Evolutionary conservation across 2,329 filamentous ascomycete species (phyloP).

Genomic region (Paecilomyces sp.): DNA sequence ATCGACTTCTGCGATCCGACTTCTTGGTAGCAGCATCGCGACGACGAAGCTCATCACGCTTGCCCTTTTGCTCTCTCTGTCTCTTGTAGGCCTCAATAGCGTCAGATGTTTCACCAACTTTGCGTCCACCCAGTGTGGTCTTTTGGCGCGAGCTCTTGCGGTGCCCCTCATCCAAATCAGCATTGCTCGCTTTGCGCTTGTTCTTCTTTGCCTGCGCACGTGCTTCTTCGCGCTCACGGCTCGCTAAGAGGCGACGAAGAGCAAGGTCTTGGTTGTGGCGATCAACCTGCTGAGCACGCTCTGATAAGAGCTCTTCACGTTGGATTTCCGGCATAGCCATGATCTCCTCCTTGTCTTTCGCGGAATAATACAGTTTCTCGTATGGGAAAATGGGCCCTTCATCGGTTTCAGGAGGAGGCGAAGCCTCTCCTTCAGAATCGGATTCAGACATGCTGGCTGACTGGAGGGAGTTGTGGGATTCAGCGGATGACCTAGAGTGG

Average conservation of each 20-base stretch:
- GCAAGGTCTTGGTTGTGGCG: slow-evolving; percentile 74
- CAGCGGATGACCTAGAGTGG: slow-evolving; percentile 56
- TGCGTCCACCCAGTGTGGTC: slow-evolving; percentile 58
- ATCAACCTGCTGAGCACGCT: slow-evolving; percentile 76
- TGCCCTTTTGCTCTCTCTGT: slow-evolving; percentile 53
- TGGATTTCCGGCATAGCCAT: slow-evolving; percentile 84
- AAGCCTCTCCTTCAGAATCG: slow-evolving; percentile 64
- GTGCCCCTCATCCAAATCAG: slow-evolving; percentile 70
- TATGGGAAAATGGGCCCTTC: slow-evolving; percentile 63
- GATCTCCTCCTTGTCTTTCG: slow-evolving; percentile 69
- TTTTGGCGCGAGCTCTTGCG: slow-evolving; percentile 68
- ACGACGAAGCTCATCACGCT: slow-evolving; percentile 41
- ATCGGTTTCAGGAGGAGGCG: slow-evolving; percentile 37
- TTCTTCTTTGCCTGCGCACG: slow-evolving; percentile 42
- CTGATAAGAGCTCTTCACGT: slow-evolving; percentile 81
- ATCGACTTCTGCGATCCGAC: slow-evolving; percentile 56
- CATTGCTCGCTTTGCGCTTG: slow-evolving; percentile 69
- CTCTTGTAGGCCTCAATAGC: slow-evolving; percentile 66
- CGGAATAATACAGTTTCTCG: slow-evolving; percentile 74
- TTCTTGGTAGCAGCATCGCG: slow-evolving; percentile 30
- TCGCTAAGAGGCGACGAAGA: slow-evolving; percentile 67
- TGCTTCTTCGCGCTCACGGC: slow-evolving; percentile 56
- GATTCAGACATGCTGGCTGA: slow-evolving; percentile 89
- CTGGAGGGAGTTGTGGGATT: slow-evolving; percentile 64
- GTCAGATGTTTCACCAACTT: slow-evolving; percentile 60